Conservation (phyloP, 352 stramenopile genomes). For the Phytophthora quininea region DNA sequence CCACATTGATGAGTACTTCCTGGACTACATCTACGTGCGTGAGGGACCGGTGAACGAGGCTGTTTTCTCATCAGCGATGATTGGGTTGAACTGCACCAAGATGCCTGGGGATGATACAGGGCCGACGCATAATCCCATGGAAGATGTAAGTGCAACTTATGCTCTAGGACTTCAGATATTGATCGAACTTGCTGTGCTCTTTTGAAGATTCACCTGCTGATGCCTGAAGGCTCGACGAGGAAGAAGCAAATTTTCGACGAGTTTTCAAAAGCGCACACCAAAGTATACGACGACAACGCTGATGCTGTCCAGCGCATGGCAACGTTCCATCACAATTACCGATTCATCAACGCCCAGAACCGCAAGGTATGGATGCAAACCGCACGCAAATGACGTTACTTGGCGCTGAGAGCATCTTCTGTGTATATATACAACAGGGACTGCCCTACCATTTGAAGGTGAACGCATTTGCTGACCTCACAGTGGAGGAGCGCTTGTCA, state of each 20-base stretch:
- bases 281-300: conserved; percentile 54
- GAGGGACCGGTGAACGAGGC: conserved; percentile 65
- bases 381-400: background rate
- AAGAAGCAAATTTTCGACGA: conserved; percentile 74
- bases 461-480: conserved; percentile 87
- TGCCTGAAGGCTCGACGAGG: conserved; percentile 62
- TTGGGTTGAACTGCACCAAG: conserved; percentile 85
- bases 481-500: conserved; percentile 63
- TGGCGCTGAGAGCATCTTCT: background rate
- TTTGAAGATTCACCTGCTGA: conserved; percentile 78
- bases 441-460: conserved; percentile 77
- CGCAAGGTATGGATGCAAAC: conserved; percentile 53
- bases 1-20: conserved; percentile 91
- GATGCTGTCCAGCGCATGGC: conserved; percentile 61
- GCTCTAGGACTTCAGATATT: background rate
- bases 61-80: conserved; percentile 72
- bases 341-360: conserved; percentile 88
- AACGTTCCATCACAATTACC: conserved; percentile 85
- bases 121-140: conserved; percentile 54
- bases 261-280: conserved; percentile 67
- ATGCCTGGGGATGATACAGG: conserved; percentile 53
- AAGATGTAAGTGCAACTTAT: conserved; percentile 57
- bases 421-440: conserved; percentile 42
- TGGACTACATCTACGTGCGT: conserved; percentile 90
- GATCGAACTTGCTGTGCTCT: conserved; percentile 7